phyloP scores from a whole-genome alignment of 805 yeast genomes.

The Metschnikowia anglica region DNA sequence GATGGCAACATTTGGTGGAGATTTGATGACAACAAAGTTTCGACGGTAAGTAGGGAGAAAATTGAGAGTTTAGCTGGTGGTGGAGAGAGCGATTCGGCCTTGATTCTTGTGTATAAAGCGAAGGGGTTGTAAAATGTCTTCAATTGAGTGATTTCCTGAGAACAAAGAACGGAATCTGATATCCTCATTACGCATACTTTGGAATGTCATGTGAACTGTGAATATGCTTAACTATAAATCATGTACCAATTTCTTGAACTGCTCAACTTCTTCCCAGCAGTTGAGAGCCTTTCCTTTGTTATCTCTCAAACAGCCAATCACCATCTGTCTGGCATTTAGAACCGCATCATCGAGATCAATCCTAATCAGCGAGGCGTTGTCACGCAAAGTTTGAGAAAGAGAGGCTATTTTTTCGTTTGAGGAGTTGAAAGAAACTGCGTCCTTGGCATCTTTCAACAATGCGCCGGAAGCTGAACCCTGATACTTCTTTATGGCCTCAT shows the following conservation, averaged over 20 bases:
- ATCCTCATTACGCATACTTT: not conserved
- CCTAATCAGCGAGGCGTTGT: constrained; percentile 34
- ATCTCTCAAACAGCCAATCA: constrained; percentile 59
- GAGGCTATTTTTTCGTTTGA: constrained; percentile 43
- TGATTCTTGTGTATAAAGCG: constrained; percentile 82
- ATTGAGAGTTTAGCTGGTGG: constrained; percentile 92
- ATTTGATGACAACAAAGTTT: constrained; percentile 90
- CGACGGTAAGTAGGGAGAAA: constrained; percentile 72
- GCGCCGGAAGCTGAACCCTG: constrained; percentile 48
- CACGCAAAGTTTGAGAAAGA: constrained; percentile 35
- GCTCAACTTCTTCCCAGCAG: constrained; percentile 79
- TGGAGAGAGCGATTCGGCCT: constrained; percentile 95
- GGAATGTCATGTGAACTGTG: not conserved
- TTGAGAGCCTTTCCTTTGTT: constrained; percentile 67
- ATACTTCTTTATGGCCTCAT: constrained; percentile 50
- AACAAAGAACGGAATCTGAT: not conserved
- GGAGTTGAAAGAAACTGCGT: constrained; percentile 31
- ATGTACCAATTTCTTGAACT: constrained; percentile 60
- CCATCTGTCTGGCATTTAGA: constrained; percentile 46
- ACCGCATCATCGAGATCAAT: constrained; percentile 40
- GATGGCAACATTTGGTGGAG: constrained; percentile 85
- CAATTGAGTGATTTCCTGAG: constrained; percentile 6
- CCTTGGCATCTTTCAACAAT: constrained; percentile 35
- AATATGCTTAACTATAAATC: constrained; percentile 32
- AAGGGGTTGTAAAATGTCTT: constrained; percentile 49